Percentiles rank a stretch among this genome's conserved stretches.
phyloP scores from a whole-genome alignment of 176 grass and related monocot genomes.

The Zea luxurians region DNA sequence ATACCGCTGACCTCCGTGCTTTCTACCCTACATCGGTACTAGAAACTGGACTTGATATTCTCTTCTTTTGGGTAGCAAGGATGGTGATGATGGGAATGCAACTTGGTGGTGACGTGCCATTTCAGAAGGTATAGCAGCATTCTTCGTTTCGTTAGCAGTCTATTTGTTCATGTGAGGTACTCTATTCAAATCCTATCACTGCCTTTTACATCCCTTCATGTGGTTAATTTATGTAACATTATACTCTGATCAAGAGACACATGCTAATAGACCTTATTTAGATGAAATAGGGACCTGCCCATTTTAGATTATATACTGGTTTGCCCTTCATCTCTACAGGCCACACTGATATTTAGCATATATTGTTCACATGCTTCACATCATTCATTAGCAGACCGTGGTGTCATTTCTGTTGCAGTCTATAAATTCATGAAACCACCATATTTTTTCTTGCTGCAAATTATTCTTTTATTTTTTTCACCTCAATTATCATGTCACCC shows the following conservation, averaged over 20 bases:
- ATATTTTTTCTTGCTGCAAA: conserved; percentile 1
- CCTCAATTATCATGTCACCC: not conserved
- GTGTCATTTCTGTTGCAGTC: not conserved
- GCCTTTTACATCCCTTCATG: not conserved
- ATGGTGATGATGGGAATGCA: conserved; percentile 96
- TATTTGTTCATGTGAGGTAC: conserved; percentile 2
- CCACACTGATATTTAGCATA: not conserved
- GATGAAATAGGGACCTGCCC: not conserved
- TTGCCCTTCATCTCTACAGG: not conserved
- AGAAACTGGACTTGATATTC: conserved; percentile 86
- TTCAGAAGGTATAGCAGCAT: conserved; percentile 66
- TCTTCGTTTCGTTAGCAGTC: not conserved
- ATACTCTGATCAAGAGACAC: conserved; percentile 10
- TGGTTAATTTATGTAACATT: not conserved
- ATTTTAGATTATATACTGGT: conserved; percentile 25
- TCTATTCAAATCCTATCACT: not conserved
- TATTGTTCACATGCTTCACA: not conserved
- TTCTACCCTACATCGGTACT: conserved; percentile 91
- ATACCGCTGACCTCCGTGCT: conserved; percentile 63
- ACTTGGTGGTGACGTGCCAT: conserved; percentile 82
- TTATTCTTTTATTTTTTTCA: not conserved
- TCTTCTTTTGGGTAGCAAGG: conserved; percentile 92
- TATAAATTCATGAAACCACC: conserved; percentile 16
- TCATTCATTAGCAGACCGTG: not conserved
- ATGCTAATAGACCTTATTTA: not conserved